Base-by-base conservation (phyloP, 2,329 filamentous ascomycete genomes). In the Xylariaceae sp. region DNA sequence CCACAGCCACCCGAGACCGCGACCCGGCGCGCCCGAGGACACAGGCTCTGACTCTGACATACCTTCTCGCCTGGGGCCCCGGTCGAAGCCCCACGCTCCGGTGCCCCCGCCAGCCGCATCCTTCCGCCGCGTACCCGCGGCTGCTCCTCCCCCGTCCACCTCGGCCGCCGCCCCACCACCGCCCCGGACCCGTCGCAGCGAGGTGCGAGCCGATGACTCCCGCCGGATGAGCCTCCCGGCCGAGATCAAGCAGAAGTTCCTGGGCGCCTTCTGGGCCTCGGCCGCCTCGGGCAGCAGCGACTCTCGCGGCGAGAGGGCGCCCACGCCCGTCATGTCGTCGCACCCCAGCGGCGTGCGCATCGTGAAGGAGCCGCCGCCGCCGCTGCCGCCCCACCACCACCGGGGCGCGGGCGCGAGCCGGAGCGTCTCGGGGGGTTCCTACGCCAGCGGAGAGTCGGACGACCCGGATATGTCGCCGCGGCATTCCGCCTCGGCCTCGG, bases 281-380 rank as follows among this genome's bases (percentile, higher is more conserved):
- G 34, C 43, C 17, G 46, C 50, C 18, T 45, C 52, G 16, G 49
- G 51, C 12, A 52, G 52, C 8, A 57, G 54, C 13, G 47, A 29
- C n/a, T 56, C 54, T 5, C 49, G 51, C n/a, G n/a, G n/a, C n/a
- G 52, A 55, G 19, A 45, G 43, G 31, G 40, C 31, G 7, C 41
- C 44, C 3, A 19, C 25, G 7, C 29, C 43, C 8, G 36, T 24
- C 24, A 22, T 35, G 5, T 19, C 38, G 12, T 37, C 44, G n/a
- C n/a, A n/a, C n/a, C n/a, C n/a, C n/a, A n/a, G n/a, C 2, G 36
- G 34, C 16, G 40, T 48, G 23, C 51, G 46, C 13, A 44, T 47
- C 33, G 45, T 45, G 2, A 46, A 46, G 32, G 44, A 51, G 2
- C 31, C 22, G n/a, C 39, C 39, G n/a, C 39, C 40, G 16, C 45